Percentiles rank a stretch among this genome's conserved stretches.
phyloP scores from a whole-genome alignment of 106 monocot genomes.

The Allium sativum region DNA sequence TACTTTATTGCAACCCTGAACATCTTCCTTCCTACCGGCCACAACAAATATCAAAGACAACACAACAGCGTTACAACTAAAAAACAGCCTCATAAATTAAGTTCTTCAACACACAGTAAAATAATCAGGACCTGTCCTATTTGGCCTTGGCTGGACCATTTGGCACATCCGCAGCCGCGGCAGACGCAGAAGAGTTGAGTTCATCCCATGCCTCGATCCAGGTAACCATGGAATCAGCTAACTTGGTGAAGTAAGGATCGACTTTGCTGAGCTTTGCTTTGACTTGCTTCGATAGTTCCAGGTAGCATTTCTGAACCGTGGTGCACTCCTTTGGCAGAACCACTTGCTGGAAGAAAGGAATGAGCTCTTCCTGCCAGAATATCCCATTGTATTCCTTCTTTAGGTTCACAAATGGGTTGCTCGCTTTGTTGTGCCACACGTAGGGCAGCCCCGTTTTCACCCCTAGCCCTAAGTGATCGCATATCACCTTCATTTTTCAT shows the following conservation, averaged over 20 bases:
- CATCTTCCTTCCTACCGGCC: too few species aligned
- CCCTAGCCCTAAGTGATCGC: neutral
- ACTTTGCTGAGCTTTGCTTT: slow-evolving; percentile 35
- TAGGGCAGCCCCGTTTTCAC: neutral
- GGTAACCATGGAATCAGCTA: slow-evolving; percentile 48
- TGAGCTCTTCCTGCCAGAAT: slow-evolving; percentile 58
- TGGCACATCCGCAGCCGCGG: slow-evolving; percentile 4
- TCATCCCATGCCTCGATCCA: slow-evolving; percentile 61
- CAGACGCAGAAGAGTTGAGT: slow-evolving; percentile 23
- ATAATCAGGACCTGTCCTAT: neutral
- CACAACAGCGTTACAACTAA: too few species aligned
- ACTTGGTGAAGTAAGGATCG: slow-evolving; percentile 46
- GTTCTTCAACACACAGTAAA: too few species aligned
- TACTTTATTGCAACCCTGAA: too few species aligned
- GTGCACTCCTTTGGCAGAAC: slow-evolving; percentile 36
- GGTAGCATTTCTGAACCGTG: slow-evolving; percentile 49
- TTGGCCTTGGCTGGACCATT: slow-evolving; percentile 18
- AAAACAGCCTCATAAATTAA: too few species aligned
- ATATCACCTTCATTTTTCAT: slow-evolving; percentile 18
- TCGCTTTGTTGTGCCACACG: slow-evolving; percentile 15
- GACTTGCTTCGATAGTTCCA: slow-evolving; percentile 39
- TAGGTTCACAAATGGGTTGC: slow-evolving; percentile 62
- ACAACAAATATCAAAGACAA: too few species aligned
- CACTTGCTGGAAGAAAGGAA: slow-evolving; percentile 48
- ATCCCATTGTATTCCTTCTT: slow-evolving; percentile 58